phyloP scores from a whole-genome alignment of 2,329 filamentous ascomycete genomes.

The Claviceps fusiformis region DNA sequence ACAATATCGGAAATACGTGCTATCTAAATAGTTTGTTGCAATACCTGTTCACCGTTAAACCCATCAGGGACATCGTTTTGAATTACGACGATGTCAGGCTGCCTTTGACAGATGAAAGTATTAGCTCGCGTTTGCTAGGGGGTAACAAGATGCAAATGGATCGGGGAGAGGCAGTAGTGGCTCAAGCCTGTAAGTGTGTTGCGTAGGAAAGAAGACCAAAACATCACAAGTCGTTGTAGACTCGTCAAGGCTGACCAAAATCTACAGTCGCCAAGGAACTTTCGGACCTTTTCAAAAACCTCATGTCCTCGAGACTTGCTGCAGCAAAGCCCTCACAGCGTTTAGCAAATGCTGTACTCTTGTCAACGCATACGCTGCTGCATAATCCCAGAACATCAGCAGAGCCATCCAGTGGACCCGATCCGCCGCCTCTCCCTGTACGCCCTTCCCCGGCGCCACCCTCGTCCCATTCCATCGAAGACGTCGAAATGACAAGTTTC shows the following conservation, averaged over 20 bases:
- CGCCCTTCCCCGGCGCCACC: slow-evolving; percentile 30
- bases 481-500: slow-evolving; percentile 22
- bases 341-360: slow-evolving; percentile 66
- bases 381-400: slow-evolving; percentile 16
- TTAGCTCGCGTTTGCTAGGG: slow-evolving; percentile 61
- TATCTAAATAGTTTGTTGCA: slow-evolving; percentile 95
- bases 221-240: not conserved
- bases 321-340: slow-evolving; percentile 61
- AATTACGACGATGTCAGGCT: slow-evolving; percentile 60
- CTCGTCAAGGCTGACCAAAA: slow-evolving; percentile 21
- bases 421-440: slow-evolving; percentile 36
- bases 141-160: slow-evolving; percentile 40
- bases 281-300: slow-evolving; percentile 52
- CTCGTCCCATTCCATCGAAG: slow-evolving; percentile 11
- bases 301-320: slow-evolving; percentile 48
- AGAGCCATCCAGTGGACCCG: slow-evolving; percentile 11
- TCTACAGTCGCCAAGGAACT: slow-evolving; percentile 64
- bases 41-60: slow-evolving; percentile 81
- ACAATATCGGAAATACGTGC: slow-evolving; percentile 95
- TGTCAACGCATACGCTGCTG: slow-evolving; percentile 31
- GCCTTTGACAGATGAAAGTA: slow-evolving; percentile 47
- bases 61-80: slow-evolving; percentile 67
- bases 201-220: no score
- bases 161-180: slow-evolving; percentile 44
- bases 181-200: slow-evolving; percentile 56